These are phyloP conservation scores for Citrullus amarus DNA, from an alignment of 306 rosid species.

Conservation along the genomic window DNA sequence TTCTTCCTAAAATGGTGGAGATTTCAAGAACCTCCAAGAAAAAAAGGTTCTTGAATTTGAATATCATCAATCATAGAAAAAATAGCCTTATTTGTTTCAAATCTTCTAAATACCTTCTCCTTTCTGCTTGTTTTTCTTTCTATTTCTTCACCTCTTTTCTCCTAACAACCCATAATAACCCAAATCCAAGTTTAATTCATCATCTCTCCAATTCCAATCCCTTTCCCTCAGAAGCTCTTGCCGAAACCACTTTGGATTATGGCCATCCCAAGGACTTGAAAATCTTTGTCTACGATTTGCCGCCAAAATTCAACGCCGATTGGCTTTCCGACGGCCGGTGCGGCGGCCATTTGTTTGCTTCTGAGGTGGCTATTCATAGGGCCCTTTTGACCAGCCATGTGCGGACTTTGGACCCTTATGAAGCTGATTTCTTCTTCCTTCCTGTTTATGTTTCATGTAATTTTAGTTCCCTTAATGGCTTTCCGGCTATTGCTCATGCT, in stretches of 20 bases:
- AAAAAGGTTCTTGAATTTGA: constrained; percentile 10
- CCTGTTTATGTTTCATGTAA: constrained; percentile 90
- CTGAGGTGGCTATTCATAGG: constrained; percentile 71
- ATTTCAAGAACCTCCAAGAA: neutral
- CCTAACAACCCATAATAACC: constrained; percentile 25
- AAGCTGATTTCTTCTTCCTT: constrained; percentile 78
- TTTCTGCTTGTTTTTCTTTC: constrained; percentile 60
- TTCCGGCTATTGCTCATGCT: constrained; percentile 90
- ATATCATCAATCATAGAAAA: constrained; percentile 21
- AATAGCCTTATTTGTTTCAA: constrained; percentile 19
- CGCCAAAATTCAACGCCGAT: constrained; percentile 43
- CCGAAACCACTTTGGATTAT: no score
- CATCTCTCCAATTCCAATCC: neutral
- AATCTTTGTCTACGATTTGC: constrained; percentile 58
- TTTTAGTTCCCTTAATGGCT: constrained; percentile 74
- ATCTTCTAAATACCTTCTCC: constrained; percentile 49
- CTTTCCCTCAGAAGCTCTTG: no score
- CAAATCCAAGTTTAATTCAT: neutral
- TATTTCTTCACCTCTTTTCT: constrained; percentile 67
- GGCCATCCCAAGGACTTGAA: constrained; percentile 27
- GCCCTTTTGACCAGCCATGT: constrained; percentile 51
- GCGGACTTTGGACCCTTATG: constrained; percentile 42
- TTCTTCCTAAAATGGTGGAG: neutral
- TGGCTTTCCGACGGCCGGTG: constrained; percentile 57
- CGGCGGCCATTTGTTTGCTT: constrained; percentile 51